Percentiles rank a stretch among this genome's conserved stretches.
These are phyloP conservation scores for Francoa sonchifolia DNA, from an alignment of 441 rosid genomes.

Conservation along the genomic window DNA sequence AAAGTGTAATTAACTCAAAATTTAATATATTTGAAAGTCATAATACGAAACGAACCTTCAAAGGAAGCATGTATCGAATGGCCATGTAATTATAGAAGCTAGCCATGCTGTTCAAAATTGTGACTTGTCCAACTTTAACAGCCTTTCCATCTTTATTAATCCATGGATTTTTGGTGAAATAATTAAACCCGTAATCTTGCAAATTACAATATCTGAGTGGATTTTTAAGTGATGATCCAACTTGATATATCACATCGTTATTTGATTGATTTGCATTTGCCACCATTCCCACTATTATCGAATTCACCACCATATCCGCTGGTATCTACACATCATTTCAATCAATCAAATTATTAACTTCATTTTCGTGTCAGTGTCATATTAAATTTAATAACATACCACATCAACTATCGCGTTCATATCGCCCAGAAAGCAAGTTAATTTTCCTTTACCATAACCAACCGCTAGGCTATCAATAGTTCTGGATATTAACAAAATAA, in stretches of 20 bases:
- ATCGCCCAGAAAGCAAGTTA: conserved; percentile 66
- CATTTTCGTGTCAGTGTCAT: too few relatives aligned
- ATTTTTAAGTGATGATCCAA: conserved; percentile 60
- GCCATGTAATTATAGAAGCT: conserved; percentile 66
- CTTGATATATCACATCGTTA: conserved; percentile 39
- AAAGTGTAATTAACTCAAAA: too few relatives aligned
- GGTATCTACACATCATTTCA: conserved; percentile 44
- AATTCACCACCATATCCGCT: conserved; percentile 88
- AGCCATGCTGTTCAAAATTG: conserved; percentile 41
- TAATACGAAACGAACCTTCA: conserved; percentile 68
- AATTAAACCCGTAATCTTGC: conserved; percentile 31
- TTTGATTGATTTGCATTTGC: conserved; percentile 30
- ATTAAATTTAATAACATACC: conserved; percentile 22
- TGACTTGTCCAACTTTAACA: conserved; percentile 44
- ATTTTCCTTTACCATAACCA: conserved; percentile 67
- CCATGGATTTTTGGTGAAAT: conserved; percentile 67
- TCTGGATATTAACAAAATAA: conserved; percentile 24
- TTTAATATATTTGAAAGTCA: too few relatives aligned
- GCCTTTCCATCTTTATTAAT: conserved; percentile 68
- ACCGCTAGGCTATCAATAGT: conserved; percentile 76
- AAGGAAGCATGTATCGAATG: conserved; percentile 43
- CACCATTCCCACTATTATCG: conserved; percentile 46
- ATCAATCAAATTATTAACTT: too few relatives aligned
- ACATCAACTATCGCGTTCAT: conserved; percentile 39
- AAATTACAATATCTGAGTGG: conserved; percentile 37